phyloP scores from a whole-genome alignment of 1,284 basidiomycete genomes.

The Ustilago esculenta region DNA sequence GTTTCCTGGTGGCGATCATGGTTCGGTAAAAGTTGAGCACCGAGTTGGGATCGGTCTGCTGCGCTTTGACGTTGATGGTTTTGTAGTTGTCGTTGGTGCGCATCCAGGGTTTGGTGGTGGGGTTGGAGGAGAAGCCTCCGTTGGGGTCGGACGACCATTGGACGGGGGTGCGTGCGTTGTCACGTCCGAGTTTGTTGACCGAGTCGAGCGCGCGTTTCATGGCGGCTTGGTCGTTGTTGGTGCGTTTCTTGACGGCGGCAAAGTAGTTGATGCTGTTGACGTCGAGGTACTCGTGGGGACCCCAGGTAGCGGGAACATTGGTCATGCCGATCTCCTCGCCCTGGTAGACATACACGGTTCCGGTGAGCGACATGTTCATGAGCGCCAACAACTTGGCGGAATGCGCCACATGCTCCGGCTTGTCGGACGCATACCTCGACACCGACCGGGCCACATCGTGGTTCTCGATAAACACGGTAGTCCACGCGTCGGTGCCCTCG shows the following conservation, averaged over 20 bases:
- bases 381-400: conserved; percentile 76
- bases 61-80: conserved; percentile 74
- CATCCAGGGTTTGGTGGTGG: conserved; percentile 75
- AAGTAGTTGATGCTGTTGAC: conserved; percentile 56
- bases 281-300: conserved; percentile 72
- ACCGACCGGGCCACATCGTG: conserved; percentile 74
- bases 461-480: conserved; percentile 71
- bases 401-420: conserved; percentile 71
- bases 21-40: conserved; percentile 74
- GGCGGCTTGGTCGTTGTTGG: conserved; percentile 57
- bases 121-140: conserved; percentile 75
- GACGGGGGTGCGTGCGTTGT: conserved; percentile 77
- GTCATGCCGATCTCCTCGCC: conserved; percentile 74
- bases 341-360: conserved; percentile 79
- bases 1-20: conserved; percentile 72
- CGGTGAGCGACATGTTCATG: conserved; percentile 74
- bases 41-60: conserved; percentile 71
- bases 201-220: conserved; percentile 68
- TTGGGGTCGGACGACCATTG: conserved; percentile 74
- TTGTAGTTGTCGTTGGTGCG: conserved; percentile 76
- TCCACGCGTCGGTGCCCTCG: conserved; percentile 51
- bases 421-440: conserved; percentile 76
- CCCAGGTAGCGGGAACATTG: conserved; percentile 76
- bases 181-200: conserved; percentile 75
- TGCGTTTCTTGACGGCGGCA: conserved; percentile 23